Evolutionary conservation across 768 basidiomycete species (phyloP).

Genomic region (Russula olivacea): DNA sequence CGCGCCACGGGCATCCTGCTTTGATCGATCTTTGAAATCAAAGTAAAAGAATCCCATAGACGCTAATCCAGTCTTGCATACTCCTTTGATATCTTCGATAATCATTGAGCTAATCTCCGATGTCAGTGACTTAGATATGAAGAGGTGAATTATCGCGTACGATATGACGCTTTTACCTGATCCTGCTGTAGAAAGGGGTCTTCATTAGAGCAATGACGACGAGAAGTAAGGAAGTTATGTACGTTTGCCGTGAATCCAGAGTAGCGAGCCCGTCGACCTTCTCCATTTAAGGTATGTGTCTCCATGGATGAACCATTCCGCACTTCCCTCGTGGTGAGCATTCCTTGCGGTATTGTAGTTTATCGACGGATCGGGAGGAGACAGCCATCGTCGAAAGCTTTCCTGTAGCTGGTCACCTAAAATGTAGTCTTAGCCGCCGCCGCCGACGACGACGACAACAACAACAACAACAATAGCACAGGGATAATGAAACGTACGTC

Average conservation of each 20-base stretch:
- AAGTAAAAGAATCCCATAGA: not conserved
- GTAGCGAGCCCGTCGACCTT: not conserved
- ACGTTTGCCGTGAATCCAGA: constrained; percentile 2
- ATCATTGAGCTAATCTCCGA: not conserved
- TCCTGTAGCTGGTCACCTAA: not conserved
- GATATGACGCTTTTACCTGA: not conserved
- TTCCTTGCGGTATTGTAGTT: not conserved
- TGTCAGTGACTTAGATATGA: not conserved
- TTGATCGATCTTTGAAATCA: not conserved
- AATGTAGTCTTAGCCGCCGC: not conserved
- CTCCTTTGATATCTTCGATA: not conserved
- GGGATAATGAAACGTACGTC: not conserved
- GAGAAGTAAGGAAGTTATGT: not conserved
- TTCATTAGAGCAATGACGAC: not conserved
- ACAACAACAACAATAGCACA: not conserved
- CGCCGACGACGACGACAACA: too few relatives aligned
- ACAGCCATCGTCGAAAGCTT: not conserved
- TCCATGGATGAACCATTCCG: not conserved
- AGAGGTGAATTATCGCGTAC: not conserved
- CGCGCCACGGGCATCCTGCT: not conserved
- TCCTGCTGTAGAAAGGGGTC: not conserved
- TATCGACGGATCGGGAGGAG: not conserved
- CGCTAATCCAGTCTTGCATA: not conserved
- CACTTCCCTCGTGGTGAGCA: not conserved
- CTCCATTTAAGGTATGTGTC: not conserved